A percentile compares a stretch with the other conserved stretches of the same genome.
Conservation (phyloP, 305 asterid species). For the Fraxinus angustifolia region DNA sequence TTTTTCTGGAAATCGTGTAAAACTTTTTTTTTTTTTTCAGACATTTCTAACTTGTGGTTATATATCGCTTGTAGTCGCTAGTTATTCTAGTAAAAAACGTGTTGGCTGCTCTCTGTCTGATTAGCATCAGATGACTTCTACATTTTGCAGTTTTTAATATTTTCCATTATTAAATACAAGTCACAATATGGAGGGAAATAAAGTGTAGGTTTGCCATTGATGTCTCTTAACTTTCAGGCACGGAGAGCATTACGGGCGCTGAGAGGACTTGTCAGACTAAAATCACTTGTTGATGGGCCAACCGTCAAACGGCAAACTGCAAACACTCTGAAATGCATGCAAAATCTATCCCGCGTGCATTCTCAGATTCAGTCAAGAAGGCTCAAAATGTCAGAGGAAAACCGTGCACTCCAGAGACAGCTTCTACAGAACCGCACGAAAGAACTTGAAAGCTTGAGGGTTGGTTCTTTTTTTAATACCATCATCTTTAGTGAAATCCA, state of each 20-base stretch:
- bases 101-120: neutral
- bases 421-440: slow-evolving; percentile 68
- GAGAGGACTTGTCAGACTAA: slow-evolving; percentile 90
- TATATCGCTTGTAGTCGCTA: neutral
- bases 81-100: neutral
- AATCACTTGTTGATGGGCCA: slow-evolving; percentile 77
- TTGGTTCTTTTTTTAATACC: slow-evolving; percentile 31
- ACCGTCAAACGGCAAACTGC: slow-evolving; percentile 87
- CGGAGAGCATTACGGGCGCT: slow-evolving; percentile 86
- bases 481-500: neutral
- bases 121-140: neutral
- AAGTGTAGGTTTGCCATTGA: neutral
- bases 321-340: slow-evolving; percentile 83
- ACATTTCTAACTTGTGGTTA: neutral
- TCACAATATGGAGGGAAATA: neutral
- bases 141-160: neutral
- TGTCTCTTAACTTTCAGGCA: slow-evolving; percentile 52
- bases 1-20: neutral
- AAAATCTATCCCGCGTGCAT: slow-evolving; percentile 82
- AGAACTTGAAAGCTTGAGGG: slow-evolving; percentile 64
- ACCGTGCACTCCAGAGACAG: slow-evolving; percentile 68
- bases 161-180: neutral
- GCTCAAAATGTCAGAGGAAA: slow-evolving; percentile 66
- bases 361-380: slow-evolving; percentile 86
- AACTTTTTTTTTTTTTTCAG: neutral